Base-by-base conservation (phyloP, 2,329 filamentous ascomycete genomes). In the Myriosclerotinia curreyana region DNA sequence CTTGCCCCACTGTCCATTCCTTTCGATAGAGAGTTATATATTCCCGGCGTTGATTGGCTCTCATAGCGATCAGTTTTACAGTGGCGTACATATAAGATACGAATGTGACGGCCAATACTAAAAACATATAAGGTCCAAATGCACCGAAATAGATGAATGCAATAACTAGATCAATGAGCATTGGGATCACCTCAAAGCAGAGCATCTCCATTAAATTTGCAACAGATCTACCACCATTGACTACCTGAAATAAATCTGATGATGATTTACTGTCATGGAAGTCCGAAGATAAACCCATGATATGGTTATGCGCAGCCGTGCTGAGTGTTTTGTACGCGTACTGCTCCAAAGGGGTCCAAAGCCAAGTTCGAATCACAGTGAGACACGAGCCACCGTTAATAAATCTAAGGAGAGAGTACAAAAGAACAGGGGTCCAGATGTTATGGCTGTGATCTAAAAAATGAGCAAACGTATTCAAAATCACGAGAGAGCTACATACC, bases 211-310 rank as follows among this genome's bases (percentile, higher is more conserved):
- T 76, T 2, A 90, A 74, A 46, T 82, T 78, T 50, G 83, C 83
- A 15, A 90, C 76, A 2, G 84, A 81, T 49, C 81, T 78, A 0
- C 86, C 88, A 69, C 88, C 86, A 59, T 82, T 79, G n/a, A 90
- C 81, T 3, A 86, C 82, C 67, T 85, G 83, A 73, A 86, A 83
- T 0, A 91, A 78, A 66, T 88, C 84, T 1, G 85, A 86, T 1
- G 85, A 86, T 62, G 83, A 81, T 67, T 88, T 87, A 58, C 82
- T 81, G 22, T 85, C 84, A 71, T 91, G 88, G 62, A 90, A 91
- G 66, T 90, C 86, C 77, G 87, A 87, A 0, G 86, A 87, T 0
- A 90, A 78, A n/a, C 78, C 79, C 81, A 91, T 86, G 42, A 91
- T 81, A 65, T 91, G 87, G 64, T 82, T 79, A 72, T 89, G 91